Evolutionary conservation across 768 basidiomycete genomes (phyloP).

Genomic region (Kwoniella europaea): DNA sequence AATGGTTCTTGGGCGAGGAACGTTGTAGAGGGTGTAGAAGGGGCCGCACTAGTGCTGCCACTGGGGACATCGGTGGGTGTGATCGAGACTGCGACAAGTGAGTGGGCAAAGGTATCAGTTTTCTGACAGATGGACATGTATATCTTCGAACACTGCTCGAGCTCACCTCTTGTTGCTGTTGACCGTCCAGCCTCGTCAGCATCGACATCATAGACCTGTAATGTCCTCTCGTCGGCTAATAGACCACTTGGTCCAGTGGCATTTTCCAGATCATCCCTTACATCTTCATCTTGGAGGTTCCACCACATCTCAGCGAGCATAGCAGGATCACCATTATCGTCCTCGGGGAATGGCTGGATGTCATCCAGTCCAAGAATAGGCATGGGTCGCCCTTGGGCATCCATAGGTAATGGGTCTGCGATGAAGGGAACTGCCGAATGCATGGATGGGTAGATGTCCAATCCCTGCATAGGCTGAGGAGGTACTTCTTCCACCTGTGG

Average conservation of each 20-base stretch:
- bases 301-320: conserved; percentile 25
- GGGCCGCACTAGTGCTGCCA: not conserved
- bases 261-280: not conserved
- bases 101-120: too few species aligned
- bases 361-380: conserved; percentile 21
- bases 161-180: not conserved
- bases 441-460: conserved; percentile 5
- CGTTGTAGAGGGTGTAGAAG: not conserved
- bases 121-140: too few species aligned
- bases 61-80: not conserved
- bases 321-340: conserved; percentile 18
- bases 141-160: too few species aligned
- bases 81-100: not conserved
- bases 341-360: conserved; percentile 14
- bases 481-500: not conserved
- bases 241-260: conserved; percentile 8
- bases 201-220: conserved; percentile 13
- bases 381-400: conserved; percentile 18
- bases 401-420: conserved; percentile 22
- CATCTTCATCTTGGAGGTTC: conserved; percentile 21
- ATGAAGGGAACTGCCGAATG: conserved; percentile 21
- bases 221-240: conserved; percentile 5
- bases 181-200: not conserved
- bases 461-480: not conserved
- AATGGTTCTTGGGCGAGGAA: conserved; percentile 1